These are phyloP conservation scores for Grifola frondosa DNA, from an alignment of 1,284 basidiomycete genomes.

Conservation along the genomic window DNA sequence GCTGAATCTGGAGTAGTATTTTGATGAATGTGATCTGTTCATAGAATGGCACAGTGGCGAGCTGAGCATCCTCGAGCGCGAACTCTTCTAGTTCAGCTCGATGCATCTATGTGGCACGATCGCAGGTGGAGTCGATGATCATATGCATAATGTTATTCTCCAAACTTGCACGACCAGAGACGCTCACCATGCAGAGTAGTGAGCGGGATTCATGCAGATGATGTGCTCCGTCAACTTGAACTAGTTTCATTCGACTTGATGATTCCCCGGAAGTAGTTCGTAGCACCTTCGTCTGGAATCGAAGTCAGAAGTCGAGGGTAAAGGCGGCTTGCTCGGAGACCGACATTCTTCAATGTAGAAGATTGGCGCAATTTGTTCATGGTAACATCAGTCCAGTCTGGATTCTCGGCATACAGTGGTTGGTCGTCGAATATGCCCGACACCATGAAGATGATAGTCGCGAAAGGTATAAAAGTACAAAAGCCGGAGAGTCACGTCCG, in stretches of 20 bases:
- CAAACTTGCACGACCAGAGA: neutral
- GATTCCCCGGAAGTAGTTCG: constrained; percentile 87
- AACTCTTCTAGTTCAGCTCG: too few relatives aligned
- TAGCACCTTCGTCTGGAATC: constrained; percentile 81
- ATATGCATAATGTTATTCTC: too few relatives aligned
- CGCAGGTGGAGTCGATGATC: too few relatives aligned
- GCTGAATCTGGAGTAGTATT: too few relatives aligned
- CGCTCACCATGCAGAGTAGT: constrained; percentile 89
- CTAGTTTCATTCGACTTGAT: constrained; percentile 76
- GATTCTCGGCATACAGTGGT: constrained; percentile 58
- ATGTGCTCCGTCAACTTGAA: constrained; percentile 81
- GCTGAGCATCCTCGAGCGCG: too few relatives aligned
- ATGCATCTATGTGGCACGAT: too few relatives aligned
- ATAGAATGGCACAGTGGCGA: too few relatives aligned
- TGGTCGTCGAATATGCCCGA: too few relatives aligned
- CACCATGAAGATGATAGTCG: too few relatives aligned
- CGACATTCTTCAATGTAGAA: constrained; percentile 85
- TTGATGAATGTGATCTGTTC: too few relatives aligned
- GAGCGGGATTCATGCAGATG: constrained; percentile 87
- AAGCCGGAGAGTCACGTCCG: constrained; percentile 7
- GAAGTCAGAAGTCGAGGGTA: constrained; percentile 7
- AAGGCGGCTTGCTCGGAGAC: constrained; percentile 32
- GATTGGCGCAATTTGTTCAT: constrained; percentile 87
- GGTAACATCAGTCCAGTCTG: constrained; percentile 77
- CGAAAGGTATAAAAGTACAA: constrained; percentile 15